A percentile compares a stretch with the other conserved stretches of the same genome.
Conservation (phyloP, 1,284 basidiomycete genomes). For the Ceratobasidium sp. region DNA sequence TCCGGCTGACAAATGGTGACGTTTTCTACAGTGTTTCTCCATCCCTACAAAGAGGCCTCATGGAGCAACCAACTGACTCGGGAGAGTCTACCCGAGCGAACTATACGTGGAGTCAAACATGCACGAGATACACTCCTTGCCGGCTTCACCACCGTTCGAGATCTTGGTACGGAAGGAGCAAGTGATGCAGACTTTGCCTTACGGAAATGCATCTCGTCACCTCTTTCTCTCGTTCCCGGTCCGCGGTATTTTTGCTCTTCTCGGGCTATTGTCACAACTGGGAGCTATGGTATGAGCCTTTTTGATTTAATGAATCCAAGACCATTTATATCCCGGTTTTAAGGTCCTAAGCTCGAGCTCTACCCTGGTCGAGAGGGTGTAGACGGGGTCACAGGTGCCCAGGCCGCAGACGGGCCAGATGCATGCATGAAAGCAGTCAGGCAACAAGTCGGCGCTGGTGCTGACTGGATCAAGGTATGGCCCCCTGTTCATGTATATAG, state of each 20-base stretch:
- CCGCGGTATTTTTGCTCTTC: slow-evolving; percentile 70
- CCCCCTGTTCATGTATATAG: slow-evolving; percentile 1
- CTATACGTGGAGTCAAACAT: slow-evolving; percentile 66
- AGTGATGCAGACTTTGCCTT: slow-evolving; percentile 67
- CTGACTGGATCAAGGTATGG: slow-evolving; percentile 58
- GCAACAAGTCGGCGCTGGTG: slow-evolving; percentile 67
- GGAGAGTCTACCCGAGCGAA: slow-evolving; percentile 61
- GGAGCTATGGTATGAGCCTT: slow-evolving; percentile 59
- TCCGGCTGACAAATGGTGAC: not conserved
- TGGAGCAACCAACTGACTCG: slow-evolving; percentile 68
- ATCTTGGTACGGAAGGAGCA: slow-evolving; percentile 71
- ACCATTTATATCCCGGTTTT: not conserved
- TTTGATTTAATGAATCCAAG: not conserved
- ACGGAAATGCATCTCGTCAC: slow-evolving; percentile 62
- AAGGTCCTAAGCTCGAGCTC: slow-evolving; percentile 62
- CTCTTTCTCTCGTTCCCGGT: slow-evolving; percentile 61
- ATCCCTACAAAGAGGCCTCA: slow-evolving; percentile 64
- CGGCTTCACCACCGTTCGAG: slow-evolving; percentile 70
- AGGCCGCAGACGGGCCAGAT: slow-evolving; percentile 64
- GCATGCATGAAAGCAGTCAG: slow-evolving; percentile 64
- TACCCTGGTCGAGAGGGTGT: slow-evolving; percentile 59
- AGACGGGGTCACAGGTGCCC: slow-evolving; percentile 63
- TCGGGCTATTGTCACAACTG: slow-evolving; percentile 66
- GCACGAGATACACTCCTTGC: slow-evolving; percentile 65
- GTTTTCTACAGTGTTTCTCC: slow-evolving; percentile 60